Percentiles rank a stretch among this genome's conserved stretches.
Evolutionary conservation across 257 asterid genomes (phyloP).

Genomic region (Rehmannia glutinosa): DNA sequence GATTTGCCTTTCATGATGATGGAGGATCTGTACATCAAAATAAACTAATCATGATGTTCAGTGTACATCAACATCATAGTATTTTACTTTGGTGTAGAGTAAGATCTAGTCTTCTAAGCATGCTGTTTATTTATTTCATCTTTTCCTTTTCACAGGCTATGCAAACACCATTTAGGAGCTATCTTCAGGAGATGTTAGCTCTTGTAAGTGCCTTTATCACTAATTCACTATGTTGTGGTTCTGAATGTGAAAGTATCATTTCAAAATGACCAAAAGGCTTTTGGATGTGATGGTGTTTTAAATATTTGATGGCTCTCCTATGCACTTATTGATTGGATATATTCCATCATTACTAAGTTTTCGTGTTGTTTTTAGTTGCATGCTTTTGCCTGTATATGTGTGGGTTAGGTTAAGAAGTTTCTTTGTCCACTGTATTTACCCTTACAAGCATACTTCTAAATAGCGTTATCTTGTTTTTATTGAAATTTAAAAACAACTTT

Average conservation of each 20-base stretch:
- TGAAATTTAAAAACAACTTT: not conserved
- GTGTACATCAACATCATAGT: not conserved
- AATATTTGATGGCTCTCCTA: not conserved
- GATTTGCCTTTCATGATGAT: too few species aligned
- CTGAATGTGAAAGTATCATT: not conserved
- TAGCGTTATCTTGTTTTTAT: not conserved
- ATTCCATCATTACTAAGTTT: not conserved
- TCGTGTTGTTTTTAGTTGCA: not conserved
- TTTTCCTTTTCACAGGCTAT: conserved; percentile 44
- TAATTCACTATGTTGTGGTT: not conserved
- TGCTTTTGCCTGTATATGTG: not conserved
- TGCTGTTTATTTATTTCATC: not conserved
- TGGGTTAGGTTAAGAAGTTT: not conserved
- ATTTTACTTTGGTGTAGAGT: not conserved
- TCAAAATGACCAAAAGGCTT: not conserved
- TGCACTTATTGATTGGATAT: not conserved
- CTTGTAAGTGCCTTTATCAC: conserved; percentile 49
- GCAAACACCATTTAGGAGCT: conserved; percentile 86
- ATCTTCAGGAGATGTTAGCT: conserved; percentile 81
- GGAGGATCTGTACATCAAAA: too few species aligned
- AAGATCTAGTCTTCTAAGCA: not conserved
- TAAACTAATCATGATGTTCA: not conserved
- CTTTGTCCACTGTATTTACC: not conserved
- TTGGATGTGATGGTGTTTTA: not conserved
- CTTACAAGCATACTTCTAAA: not conserved